Conservation (phyloP, 768 basidiomycete genomes). For the Hemileccinum impolitum region DNA sequence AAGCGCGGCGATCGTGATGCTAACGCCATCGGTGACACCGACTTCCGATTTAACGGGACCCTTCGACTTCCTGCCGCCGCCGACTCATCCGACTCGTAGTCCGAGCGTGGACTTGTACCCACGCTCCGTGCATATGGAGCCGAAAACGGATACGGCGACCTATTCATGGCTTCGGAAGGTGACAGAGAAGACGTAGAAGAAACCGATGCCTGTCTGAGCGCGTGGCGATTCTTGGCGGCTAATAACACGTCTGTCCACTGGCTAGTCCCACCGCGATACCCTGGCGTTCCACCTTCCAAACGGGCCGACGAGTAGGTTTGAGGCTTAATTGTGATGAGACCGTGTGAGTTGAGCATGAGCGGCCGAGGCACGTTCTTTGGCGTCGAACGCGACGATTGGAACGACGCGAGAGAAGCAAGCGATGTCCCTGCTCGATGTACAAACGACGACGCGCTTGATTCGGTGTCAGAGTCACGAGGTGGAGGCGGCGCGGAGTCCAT, state of each 20-base stretch:
- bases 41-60: slow-evolving; percentile 62
- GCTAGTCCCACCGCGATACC: slow-evolving; percentile 21
- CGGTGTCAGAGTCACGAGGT: slow-evolving; percentile 22
- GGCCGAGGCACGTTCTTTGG: slow-evolving; percentile 62
- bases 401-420: slow-evolving; percentile 43
- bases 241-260: slow-evolving; percentile 52
- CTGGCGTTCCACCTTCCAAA: slow-evolving; percentile 37
- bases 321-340: slow-evolving; percentile 34
- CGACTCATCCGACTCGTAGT: slow-evolving; percentile 54
- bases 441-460: slow-evolving; percentile 23
- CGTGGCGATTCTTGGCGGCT: slow-evolving; percentile 32
- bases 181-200: slow-evolving; percentile 67
- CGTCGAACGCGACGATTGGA: slow-evolving; percentile 31
- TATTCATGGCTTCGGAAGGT: slow-evolving; percentile 46
- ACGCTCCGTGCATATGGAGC: slow-evolving; percentile 9
- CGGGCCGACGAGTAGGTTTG: slow-evolving; percentile 19
- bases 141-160: slow-evolving; percentile 24
- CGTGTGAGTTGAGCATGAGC: slow-evolving; percentile 56
- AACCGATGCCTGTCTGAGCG: slow-evolving; percentile 49
- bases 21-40: slow-evolving; percentile 71
- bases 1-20: slow-evolving; percentile 38
- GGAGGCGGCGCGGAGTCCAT: neutral
- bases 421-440: slow-evolving; percentile 38
- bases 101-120: slow-evolving; percentile 37
- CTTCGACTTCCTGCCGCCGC: slow-evolving; percentile 42